Percentiles rank a stretch among this genome's conserved stretches.
phyloP scores from a whole-genome alignment of 192 early-diverging fungal genomes.

The Geranomyces variabilis region DNA sequence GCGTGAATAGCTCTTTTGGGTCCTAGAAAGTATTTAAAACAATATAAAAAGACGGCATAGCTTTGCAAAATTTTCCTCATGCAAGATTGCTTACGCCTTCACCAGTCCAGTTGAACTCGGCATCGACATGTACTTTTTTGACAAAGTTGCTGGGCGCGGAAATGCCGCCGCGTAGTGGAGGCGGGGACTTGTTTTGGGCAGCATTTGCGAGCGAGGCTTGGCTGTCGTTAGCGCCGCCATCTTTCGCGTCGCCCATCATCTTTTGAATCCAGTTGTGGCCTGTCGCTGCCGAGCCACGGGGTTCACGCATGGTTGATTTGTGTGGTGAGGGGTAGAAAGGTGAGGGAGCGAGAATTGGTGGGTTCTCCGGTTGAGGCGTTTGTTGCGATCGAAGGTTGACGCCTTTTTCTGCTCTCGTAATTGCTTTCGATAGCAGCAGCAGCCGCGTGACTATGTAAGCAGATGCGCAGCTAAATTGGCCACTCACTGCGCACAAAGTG shows the following conservation, averaged over 20 bases:
- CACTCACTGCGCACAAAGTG: too few relatives aligned
- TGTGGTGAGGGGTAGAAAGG: too few relatives aligned
- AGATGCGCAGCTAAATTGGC: too few relatives aligned
- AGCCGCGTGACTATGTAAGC: too few relatives aligned
- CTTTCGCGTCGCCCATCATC: slow-evolving; percentile 5
- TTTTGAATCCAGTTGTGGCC: slow-evolving; percentile 1
- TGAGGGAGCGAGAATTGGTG: too few relatives aligned
- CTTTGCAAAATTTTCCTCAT: background rate
- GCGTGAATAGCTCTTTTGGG: slow-evolving; percentile 43
- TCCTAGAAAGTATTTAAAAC: slow-evolving; percentile 17
- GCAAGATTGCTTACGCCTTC: slow-evolving; percentile 18
- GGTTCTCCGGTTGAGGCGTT: too few relatives aligned
- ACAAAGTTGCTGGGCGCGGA: slow-evolving; percentile 35
- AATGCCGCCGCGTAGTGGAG: slow-evolving; percentile 7
- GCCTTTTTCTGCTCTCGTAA: too few relatives aligned
- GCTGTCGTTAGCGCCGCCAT: background rate
- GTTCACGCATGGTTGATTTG: slow-evolving; percentile 2
- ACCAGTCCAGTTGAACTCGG: slow-evolving; percentile 40
- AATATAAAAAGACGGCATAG: background rate
- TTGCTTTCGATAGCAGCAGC: too few relatives aligned
- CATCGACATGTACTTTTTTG: slow-evolving; percentile 36
- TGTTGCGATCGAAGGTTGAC: too few relatives aligned
- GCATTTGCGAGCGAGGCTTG: background rate
- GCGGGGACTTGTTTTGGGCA: slow-evolving; percentile 1
- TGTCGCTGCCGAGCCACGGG: background rate